Evolutionary conservation across 345 rosid species (phyloP).

Genomic region (Pistacia atlantica): DNA sequence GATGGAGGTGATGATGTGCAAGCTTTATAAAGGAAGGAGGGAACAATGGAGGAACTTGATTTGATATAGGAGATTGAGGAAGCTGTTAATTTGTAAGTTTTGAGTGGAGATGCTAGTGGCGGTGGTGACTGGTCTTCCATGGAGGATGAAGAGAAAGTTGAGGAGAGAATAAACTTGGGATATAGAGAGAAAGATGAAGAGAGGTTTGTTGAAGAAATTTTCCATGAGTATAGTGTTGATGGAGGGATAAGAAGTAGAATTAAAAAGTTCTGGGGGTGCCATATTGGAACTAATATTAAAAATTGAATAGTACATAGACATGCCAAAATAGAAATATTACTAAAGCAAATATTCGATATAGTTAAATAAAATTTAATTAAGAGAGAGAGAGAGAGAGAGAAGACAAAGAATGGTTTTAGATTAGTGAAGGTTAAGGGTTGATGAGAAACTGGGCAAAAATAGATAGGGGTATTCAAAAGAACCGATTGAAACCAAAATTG

Average conservation of each 20-base stretch:
- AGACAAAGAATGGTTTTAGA: neutral
- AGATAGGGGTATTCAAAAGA: no score
- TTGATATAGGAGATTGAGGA: constrained; percentile 68
- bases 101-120: constrained; percentile 26
- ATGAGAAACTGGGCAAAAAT: neutral
- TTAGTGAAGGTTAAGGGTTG: neutral
- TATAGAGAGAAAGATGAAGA: neutral
- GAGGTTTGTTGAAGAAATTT: constrained; percentile 11
- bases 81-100: constrained; percentile 62
- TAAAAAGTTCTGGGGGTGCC: neutral
- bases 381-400: neutral
- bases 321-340: neutral
- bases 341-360: no score
- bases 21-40: constrained; percentile 37
- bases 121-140: constrained; percentile 45
- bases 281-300: neutral
- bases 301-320: neutral
- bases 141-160: constrained; percentile 26
- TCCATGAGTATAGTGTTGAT: constrained; percentile 23
- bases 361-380: neutral
- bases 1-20: constrained; percentile 49
- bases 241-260: constrained; percentile 5
- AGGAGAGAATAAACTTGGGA: constrained; percentile 12
- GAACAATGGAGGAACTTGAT: constrained; percentile 35
- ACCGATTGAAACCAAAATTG: no score